Percentiles rank a stretch among this genome's conserved stretches.
These are phyloP conservation scores for Litchi chinensis DNA, from an alignment of 345 rosid species.

Conservation along the genomic window DNA sequence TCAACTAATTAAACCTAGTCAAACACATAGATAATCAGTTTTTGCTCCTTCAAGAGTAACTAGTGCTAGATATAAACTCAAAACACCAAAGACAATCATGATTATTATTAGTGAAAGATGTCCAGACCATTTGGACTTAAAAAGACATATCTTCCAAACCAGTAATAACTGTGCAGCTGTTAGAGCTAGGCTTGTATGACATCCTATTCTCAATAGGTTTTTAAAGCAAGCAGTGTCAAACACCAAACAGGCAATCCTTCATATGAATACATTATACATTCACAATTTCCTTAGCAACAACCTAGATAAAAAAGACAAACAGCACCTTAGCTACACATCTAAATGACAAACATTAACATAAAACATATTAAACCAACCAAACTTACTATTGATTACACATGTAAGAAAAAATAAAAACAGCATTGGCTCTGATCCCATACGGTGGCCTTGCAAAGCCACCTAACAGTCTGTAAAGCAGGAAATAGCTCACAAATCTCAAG, in stretches of 20 bases:
- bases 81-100: neutral
- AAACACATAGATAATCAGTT: neutral
- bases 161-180: neutral
- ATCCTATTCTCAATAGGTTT: neutral
- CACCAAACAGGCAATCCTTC: too few relatives aligned
- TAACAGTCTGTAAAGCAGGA: neutral
- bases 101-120: too few relatives aligned
- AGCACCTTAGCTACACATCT: neutral
- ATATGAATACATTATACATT: too few relatives aligned
- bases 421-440: neutral
- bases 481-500: neutral
- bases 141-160: neutral
- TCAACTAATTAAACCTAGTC: neutral
- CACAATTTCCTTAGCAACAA: neutral
- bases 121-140: too few relatives aligned
- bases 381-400: neutral
- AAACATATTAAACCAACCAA: neutral
- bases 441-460: neutral
- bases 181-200: neutral
- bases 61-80: neutral
- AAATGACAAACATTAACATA: neutral
- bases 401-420: neutral
- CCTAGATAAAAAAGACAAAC: neutral
- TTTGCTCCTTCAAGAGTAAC: neutral
- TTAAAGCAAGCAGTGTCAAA: too few relatives aligned